A percentile compares a stretch with the other conserved stretches of the same genome.
These are phyloP conservation scores for Penstemon davidsonii DNA, from an alignment of 257 asterid species.

Conservation along the genomic window DNA sequence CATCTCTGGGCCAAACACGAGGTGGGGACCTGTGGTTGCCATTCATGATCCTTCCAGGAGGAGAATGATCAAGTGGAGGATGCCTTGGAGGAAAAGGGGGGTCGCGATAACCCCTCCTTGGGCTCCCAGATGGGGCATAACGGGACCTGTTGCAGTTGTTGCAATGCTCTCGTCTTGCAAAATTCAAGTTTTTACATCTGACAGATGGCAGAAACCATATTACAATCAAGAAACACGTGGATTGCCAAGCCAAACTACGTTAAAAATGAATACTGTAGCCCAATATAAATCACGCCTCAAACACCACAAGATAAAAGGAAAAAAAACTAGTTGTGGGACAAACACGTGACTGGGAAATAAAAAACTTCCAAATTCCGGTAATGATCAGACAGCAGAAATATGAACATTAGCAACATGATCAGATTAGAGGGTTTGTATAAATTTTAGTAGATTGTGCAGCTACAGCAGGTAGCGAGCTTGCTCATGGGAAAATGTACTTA, in stretches of 20 bases:
- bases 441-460: too few species aligned
- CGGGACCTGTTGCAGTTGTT: conserved; percentile 89
- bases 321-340: too few species aligned
- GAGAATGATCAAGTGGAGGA: conserved; percentile 50
- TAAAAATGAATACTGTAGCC: not conserved
- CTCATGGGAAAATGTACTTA: too few species aligned
- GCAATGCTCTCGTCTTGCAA: conserved; percentile 84
- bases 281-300: not conserved
- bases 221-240: conserved; percentile 2
- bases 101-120: conserved; percentile 57
- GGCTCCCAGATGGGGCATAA: conserved; percentile 37
- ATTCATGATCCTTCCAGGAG: conserved; percentile 58
- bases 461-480: too few species aligned
- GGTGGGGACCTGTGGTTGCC: conserved; percentile 73
- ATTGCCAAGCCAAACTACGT: not conserved
- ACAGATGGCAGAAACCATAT: conserved; percentile 23
- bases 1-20: conserved; percentile 72
- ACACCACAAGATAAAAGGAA: not conserved
- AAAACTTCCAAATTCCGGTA: too few species aligned
- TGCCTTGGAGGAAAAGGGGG: conserved; percentile 49
- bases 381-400: too few species aligned
- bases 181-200: conserved; percentile 89
- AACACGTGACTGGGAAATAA: too few species aligned
- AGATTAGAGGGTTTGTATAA: too few species aligned
- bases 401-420: too few species aligned